A percentile compares a stretch with the other conserved stretches of the same genome.
These are phyloP conservation scores for Tetracladium setigerum DNA, from an alignment of 495 filamentous ascomycete species.

Conservation along the genomic window DNA sequence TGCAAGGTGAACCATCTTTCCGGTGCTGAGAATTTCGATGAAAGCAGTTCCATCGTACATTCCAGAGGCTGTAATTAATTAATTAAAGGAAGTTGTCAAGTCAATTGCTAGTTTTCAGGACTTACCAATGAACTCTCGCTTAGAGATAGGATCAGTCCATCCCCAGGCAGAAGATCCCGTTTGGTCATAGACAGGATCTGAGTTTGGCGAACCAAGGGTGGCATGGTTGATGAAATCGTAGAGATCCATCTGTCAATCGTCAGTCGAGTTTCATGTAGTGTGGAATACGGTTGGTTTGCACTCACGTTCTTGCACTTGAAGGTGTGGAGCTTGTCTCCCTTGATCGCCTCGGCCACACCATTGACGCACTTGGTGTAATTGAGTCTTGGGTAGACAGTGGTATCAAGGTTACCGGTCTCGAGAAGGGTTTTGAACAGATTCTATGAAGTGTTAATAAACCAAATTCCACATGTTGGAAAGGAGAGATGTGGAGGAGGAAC, in stretches of 20 bases:
- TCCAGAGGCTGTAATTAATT: conserved; percentile 29
- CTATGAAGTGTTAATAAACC: conserved; percentile 6
- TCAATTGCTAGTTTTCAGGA: conserved; percentile 29
- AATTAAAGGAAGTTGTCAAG: background rate
- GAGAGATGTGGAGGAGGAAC: background rate
- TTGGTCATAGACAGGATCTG: background rate
- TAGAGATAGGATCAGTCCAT: conserved; percentile 43
- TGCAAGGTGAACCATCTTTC: conserved; percentile 37
- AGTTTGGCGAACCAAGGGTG: conserved; percentile 36
- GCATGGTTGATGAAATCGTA: conserved; percentile 46
- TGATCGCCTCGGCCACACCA: conserved; percentile 34
- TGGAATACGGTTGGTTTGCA: background rate
- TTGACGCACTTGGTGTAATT: conserved; percentile 32
- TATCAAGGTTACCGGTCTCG: background rate
- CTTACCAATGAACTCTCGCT: conserved; percentile 49
- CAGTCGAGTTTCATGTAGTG: background rate
- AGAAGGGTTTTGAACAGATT: background rate
- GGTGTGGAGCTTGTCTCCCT: conserved; percentile 33
- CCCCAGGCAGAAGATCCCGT: conserved; percentile 28
- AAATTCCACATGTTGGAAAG: background rate
- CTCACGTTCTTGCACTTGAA: conserved; percentile 45
- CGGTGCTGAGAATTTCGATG: conserved; percentile 39
- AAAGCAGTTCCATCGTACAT: conserved; percentile 51
- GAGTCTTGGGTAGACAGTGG: conserved; percentile 12
- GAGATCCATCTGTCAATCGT: conserved; percentile 31